phyloP scores from a whole-genome alignment of 495 filamentous ascomycete genomes.

The Letharia columbiana region DNA sequence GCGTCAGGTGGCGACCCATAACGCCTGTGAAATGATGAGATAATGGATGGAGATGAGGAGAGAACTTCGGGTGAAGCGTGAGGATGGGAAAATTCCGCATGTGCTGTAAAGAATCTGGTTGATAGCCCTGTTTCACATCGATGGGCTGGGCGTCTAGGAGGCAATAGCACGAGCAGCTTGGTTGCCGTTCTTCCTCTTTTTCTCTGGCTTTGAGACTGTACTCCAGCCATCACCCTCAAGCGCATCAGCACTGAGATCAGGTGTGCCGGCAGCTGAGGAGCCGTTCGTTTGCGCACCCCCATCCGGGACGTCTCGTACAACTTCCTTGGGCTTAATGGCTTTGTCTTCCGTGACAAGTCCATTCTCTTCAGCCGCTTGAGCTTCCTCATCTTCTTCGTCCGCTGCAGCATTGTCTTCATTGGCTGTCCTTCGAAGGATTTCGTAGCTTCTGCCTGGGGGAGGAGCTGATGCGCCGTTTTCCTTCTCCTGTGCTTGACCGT shows the following conservation, averaged over 20 bases:
- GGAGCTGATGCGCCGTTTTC: conserved; percentile 37
- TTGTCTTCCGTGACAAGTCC: conserved; percentile 33
- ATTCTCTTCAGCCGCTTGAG: conserved; percentile 29
- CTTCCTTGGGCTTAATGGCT: conserved; percentile 36
- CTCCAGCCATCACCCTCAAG: conserved; percentile 71
- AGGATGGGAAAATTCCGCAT: background rate
- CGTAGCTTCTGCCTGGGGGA: conserved; percentile 41
- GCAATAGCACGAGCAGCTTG: conserved; percentile 41
- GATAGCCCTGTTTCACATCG: background rate
- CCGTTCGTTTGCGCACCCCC: conserved; percentile 31
- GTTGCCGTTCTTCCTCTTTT: conserved; percentile 41
- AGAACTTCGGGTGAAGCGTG: background rate
- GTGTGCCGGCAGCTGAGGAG: conserved; percentile 32
- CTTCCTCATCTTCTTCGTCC: conserved; percentile 27
- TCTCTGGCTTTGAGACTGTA: conserved; percentile 53
- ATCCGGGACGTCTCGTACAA: conserved; percentile 30
- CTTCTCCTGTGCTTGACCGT: conserved; percentile 29
- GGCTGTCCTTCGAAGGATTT: conserved; percentile 45
- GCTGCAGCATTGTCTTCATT: conserved; percentile 37
- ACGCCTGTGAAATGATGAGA: conserved; percentile 10
- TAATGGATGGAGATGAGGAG: conserved; percentile 10
- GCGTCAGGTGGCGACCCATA: background rate
- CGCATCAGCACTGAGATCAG: conserved; percentile 28
- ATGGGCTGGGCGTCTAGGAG: conserved; percentile 25
- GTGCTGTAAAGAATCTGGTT: no score